phyloP scores from a whole-genome alignment of 768 basidiomycete genomes.

The Polyporus arcularius region DNA sequence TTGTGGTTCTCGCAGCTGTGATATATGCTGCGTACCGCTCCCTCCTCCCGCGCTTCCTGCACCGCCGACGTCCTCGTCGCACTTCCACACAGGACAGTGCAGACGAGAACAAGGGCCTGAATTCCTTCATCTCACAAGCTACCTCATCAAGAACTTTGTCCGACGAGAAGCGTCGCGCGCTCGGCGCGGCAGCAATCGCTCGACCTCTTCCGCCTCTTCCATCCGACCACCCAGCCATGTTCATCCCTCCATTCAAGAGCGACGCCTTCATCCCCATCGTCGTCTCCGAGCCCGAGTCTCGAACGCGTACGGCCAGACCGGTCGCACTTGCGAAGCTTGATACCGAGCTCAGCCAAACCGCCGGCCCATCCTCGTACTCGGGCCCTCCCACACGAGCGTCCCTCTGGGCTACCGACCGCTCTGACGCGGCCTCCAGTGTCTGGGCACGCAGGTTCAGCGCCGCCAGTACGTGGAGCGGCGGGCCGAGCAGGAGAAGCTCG shows the following conservation, averaged over 20 bases:
- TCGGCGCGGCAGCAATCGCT: slow-evolving; percentile 45
- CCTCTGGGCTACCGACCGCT: background rate
- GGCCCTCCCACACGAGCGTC: background rate
- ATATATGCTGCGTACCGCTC: background rate
- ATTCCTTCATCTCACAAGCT: background rate
- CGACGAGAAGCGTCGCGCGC: slow-evolving; percentile 19
- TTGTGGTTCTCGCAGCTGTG: background rate
- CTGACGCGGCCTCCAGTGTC: background rate
- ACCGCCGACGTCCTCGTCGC: background rate
- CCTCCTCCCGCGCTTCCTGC: background rate
- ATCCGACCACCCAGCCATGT: background rate
- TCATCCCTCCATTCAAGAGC: background rate
- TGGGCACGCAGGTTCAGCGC: slow-evolving; percentile 4
- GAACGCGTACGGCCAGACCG: background rate
- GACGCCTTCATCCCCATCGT: background rate
- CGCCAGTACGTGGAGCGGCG: background rate
- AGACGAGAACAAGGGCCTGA: background rate
- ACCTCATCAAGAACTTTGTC: background rate
- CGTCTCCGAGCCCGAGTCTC: background rate
- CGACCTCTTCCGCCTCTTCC: background rate
- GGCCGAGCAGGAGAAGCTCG: background rate
- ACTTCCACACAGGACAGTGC: background rate
- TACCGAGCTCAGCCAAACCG: background rate
- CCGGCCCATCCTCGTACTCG: background rate
- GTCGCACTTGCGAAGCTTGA: slow-evolving; percentile 4